Base-by-base conservation (phyloP, 306 rosid genomes). In the Cucumis sativus region DNA sequence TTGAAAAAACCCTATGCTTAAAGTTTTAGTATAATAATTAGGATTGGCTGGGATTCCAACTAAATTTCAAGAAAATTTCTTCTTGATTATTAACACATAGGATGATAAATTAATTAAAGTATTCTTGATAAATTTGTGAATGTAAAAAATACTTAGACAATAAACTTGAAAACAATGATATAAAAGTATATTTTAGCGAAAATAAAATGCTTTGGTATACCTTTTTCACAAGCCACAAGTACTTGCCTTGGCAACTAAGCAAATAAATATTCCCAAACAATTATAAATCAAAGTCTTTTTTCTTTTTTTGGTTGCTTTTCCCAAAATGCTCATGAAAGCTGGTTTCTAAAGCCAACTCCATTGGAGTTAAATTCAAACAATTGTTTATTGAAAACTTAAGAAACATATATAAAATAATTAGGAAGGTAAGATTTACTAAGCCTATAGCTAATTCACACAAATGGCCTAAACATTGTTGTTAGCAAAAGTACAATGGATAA, bases 231-330 rank as follows among this genome's bases (percentile, higher is more conserved):
- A 47, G 52, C n/a, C 25, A 18, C 33, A 67, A 18, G 33, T 30
- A 30, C 72, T 65, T 68, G 74, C 56, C 74, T 33, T 68, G 56
- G 35, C 74, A 41, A 43, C 74, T 12, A 68, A 45, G 74, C 74
- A 68, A 68, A 68, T 10, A 68, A 20, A 68, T 68, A 68, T 68
- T 68, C 56, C 21, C 21, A 43, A 39, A 16, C 20, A 30, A 11
- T n/a, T 40, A 20, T 41, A 68, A 6, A 68, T 20, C 12, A 66
- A 8, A 66, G 73, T n/a, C 11, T 41, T 43, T 68, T 0, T 68
- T 68, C 10, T n/a, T 39, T 67, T 18, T 23, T 23, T 23, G 25
- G 9, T 64, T 17, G n/a, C n/a, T 17, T 54, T 65, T 37, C 21
- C 13, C 49, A 17, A 65, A 41, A 20, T 41, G 30, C 55, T 41